These are phyloP conservation scores for Elsinoe australis DNA, from an alignment of 2,329 filamentous ascomycete species.

Conservation along the genomic window DNA sequence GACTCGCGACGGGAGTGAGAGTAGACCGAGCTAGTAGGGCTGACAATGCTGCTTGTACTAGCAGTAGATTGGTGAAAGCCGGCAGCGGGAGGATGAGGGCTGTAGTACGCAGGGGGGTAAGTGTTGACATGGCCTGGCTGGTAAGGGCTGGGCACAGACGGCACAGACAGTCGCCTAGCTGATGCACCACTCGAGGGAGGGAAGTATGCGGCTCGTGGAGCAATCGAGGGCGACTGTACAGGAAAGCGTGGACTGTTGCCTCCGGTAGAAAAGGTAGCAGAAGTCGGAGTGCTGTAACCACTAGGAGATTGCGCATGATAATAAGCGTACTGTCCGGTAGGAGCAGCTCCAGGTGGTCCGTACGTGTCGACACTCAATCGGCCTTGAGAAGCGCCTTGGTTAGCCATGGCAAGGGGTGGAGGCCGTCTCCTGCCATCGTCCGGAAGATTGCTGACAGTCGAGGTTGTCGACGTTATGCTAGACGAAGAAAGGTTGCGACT, in stretches of 20 bases:
- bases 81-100: conserved; percentile 46
- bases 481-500: conserved; percentile 79
- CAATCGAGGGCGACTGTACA: conserved; percentile 64
- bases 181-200: conserved; percentile 50
- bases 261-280: conserved; percentile 69
- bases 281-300: conserved; percentile 75
- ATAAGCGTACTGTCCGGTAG: conserved; percentile 55
- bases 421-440: conserved; percentile 66
- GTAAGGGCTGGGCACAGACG: conserved; percentile 67
- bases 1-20: conserved; percentile 61
- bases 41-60: conserved; percentile 53
- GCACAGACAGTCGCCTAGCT: conserved; percentile 71
- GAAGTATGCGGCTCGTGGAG: conserved; percentile 24
- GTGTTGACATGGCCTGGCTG: conserved; percentile 49
- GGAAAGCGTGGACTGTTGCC: conserved; percentile 70
- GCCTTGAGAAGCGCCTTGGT: conserved; percentile 54
- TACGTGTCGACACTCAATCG: conserved; percentile 59
- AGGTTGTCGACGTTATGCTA: conserved; percentile 70
- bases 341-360: conserved; percentile 54
- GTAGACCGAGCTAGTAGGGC: conserved; percentile 58
- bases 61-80: conserved; percentile 30
- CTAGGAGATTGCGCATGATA: conserved; percentile 62
- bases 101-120: conserved; percentile 52
- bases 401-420: conserved; percentile 73
- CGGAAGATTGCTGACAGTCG: conserved; percentile 53